Base-by-base conservation (phyloP, 352 stramenopile species). In the Globisporangium nagaii region DNA sequence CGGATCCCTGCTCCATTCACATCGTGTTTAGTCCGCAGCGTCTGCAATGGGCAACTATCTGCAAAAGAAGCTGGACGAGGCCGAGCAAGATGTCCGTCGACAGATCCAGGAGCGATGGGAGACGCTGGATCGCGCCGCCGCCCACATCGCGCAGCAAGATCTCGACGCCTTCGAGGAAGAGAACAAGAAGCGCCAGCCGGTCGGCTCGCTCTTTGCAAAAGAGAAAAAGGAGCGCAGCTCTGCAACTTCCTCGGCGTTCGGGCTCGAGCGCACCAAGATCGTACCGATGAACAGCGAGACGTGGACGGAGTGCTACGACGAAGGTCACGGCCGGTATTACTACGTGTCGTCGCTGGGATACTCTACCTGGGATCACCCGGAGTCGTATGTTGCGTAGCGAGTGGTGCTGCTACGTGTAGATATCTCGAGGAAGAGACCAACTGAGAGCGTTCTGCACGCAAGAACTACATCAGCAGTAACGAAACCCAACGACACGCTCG, bases 41-140 rank as follows among this genome's bases (percentile, higher is more conserved):
- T 56, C 49, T 8, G 32, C 51, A 13, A 36, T 66, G 24, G 42
- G 40, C 34, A 62, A 40, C 19, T 75, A 71, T 35, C 52, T 79
- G 12, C 70, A 82, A 40, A 83, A 84, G 53, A 84, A 74, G 34
- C 56, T 82, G 4, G 61, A 73, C 20, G 47, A 58, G 6, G 72
- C 65, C 34, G 65, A 73, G 10, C 62, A 57, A 9, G 57, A 65
- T 12, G 66, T 84, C 17, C 61, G 56, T 4, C 42, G 35, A 13
- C 57, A 70, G n/a, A 74, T 71, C 22, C 50, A 55, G 17, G 57
- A 78, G 30, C 63, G 70, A 9, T 80, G 71, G 73, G 47, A 63
- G 2, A 68, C 19, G 3, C 41, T 84, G 13, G 56, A 77, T 0
- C 60, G 45, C 0, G 63, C 63, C 0, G 56, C 58, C 2, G 41